Evolutionary conservation across 495 filamentous ascomycete species (phyloP).

Genomic region (Sporormia fimetaria): DNA sequence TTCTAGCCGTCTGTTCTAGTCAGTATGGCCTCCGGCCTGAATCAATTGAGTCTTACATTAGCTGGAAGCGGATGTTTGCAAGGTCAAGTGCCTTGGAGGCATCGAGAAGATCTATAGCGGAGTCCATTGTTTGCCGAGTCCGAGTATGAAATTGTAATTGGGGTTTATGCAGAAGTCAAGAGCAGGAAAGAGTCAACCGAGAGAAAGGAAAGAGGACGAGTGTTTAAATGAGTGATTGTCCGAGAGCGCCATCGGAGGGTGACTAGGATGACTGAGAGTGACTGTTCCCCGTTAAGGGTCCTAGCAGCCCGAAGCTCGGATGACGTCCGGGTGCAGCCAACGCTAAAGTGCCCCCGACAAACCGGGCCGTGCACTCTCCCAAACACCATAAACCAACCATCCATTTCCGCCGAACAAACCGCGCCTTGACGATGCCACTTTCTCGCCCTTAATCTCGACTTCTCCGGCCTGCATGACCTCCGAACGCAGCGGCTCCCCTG

Average conservation of each 20-base stretch:
- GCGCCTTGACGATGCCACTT: background rate
- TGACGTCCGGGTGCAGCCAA: constrained; percentile 13
- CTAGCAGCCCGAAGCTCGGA: constrained; percentile 3
- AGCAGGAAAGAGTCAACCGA: too few species aligned
- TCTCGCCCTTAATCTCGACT: background rate
- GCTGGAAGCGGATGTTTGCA: constrained; percentile 83
- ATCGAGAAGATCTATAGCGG: constrained; percentile 78
- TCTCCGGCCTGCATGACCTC: constrained; percentile 15
- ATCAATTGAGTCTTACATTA: constrained; percentile 56
- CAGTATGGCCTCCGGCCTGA: background rate
- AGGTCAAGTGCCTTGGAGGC: constrained; percentile 76
- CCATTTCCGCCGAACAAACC: background rate
- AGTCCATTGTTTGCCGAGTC: constrained; percentile 54
- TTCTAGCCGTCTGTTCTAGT: constrained; percentile 65
- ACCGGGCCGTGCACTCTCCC: constrained; percentile 4
- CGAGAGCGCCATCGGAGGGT: too few species aligned
- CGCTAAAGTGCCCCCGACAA: constrained; percentile 18
- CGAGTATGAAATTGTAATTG: background rate
- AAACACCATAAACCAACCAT: background rate
- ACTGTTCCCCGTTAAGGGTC: background rate
- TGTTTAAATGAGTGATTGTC: too few species aligned
- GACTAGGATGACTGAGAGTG: too few species aligned
- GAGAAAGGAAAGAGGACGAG: too few species aligned
- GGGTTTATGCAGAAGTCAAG: too few species aligned
- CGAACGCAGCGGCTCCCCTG: constrained; percentile 19